Evolutionary conservation across 305 asterid genomes (phyloP).

Genomic region (Fraxinus floribunda): DNA sequence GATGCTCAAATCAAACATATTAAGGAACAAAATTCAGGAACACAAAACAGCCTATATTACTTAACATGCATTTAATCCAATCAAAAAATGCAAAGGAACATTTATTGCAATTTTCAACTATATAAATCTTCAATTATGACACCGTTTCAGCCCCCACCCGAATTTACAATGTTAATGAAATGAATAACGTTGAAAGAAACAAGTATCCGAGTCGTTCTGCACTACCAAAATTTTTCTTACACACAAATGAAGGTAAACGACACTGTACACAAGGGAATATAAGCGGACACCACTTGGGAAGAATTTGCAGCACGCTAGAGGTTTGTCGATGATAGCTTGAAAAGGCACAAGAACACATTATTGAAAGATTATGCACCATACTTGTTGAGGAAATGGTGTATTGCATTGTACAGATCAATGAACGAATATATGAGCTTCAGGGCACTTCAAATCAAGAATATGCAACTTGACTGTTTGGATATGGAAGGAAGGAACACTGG

Average conservation of each 20-base stretch:
- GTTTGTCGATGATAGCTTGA: slow-evolving; percentile 14
- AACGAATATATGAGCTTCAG: slow-evolving; percentile 33
- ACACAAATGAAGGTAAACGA: slow-evolving; percentile 58
- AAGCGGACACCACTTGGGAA: slow-evolving; percentile 33
- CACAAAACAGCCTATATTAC: background rate
- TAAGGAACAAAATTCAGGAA: background rate
- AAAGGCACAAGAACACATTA: slow-evolving; percentile 29
- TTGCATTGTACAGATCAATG: slow-evolving; percentile 36
- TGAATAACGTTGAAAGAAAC: slow-evolving; percentile 29
- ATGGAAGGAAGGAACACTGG: slow-evolving; percentile 33
- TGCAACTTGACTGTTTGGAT: slow-evolving; percentile 35
- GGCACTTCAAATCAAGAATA: slow-evolving; percentile 27
- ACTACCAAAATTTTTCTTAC: slow-evolving; percentile 97
- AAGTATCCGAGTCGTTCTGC: slow-evolving; percentile 44
- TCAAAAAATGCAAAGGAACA: slow-evolving; percentile 18
- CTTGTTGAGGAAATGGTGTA: slow-evolving; percentile 17
- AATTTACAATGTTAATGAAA: slow-evolving; percentile 67
- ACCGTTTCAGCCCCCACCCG: slow-evolving; percentile 39
- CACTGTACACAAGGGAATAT: slow-evolving; percentile 59
- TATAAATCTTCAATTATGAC: slow-evolving; percentile 34
- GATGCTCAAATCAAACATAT: background rate
- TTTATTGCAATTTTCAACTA: slow-evolving; percentile 46
- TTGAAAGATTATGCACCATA: slow-evolving; percentile 36
- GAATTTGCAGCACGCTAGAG: slow-evolving; percentile 23
- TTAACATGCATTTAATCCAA: background rate